phyloP scores from a whole-genome alignment of 495 filamentous ascomycete species.

The Aspergillus heteromorphus region DNA sequence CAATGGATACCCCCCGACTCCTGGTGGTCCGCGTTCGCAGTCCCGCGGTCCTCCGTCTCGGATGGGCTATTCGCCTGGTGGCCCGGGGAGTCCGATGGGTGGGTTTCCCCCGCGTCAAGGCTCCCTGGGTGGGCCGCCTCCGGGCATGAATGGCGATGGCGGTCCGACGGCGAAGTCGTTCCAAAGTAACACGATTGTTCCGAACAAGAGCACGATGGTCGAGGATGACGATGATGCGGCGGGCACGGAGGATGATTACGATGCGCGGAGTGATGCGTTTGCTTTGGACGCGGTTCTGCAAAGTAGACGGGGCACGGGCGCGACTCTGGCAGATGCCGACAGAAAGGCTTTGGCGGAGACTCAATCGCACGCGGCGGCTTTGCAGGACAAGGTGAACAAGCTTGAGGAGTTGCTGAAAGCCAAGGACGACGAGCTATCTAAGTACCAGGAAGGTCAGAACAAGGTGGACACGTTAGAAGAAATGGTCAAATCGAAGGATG shows the following conservation, averaged over 20 bases:
- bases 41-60: constrained; percentile 35
- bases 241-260: constrained; percentile 54
- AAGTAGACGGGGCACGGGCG: constrained; percentile 53
- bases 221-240: constrained; percentile 84
- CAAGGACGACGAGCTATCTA: constrained; percentile 54
- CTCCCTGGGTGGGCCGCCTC: constrained; percentile 44
- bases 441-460: constrained; percentile 38
- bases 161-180: constrained; percentile 79
- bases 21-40: constrained; percentile 35
- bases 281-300: constrained; percentile 47
- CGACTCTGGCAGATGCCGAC: constrained; percentile 54
- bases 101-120: constrained; percentile 39
- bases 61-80: constrained; percentile 39
- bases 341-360: constrained; percentile 70
- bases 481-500: constrained; percentile 45
- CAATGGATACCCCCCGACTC: constrained; percentile 33
- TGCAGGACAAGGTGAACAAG: constrained; percentile 67
- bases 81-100: constrained; percentile 30
- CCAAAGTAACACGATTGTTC: constrained; percentile 92
- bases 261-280: constrained; percentile 62
- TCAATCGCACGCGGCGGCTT: constrained; percentile 65
- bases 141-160: constrained; percentile 35
- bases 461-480: constrained; percentile 58
- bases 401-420: constrained; percentile 58
- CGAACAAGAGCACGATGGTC: constrained; percentile 97